Conservation (phyloP, 2,329 filamentous ascomycete genomes). For the Neofusicoccum ribis region DNA sequence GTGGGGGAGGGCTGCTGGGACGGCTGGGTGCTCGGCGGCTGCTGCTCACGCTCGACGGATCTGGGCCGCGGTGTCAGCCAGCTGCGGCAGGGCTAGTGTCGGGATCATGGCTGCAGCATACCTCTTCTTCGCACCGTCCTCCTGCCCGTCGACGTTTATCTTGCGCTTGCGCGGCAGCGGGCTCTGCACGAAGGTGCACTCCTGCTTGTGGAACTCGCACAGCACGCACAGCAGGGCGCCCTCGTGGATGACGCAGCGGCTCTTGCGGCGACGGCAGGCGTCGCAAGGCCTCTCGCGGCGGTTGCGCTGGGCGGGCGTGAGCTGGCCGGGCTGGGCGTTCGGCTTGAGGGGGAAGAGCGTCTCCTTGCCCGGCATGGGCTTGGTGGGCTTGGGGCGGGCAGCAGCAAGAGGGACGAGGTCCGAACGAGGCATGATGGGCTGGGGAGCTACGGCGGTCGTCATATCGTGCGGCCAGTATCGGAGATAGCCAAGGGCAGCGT, state of each 20-base stretch:
- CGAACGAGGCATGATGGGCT: slow-evolving; percentile 47
- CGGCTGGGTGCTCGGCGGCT: slow-evolving; percentile 22
- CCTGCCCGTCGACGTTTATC: slow-evolving; percentile 63
- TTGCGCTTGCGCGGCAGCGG: slow-evolving; percentile 80
- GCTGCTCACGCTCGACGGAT: slow-evolving; percentile 37
- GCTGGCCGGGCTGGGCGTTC: slow-evolving; percentile 29
- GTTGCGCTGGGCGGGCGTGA: slow-evolving; percentile 39
- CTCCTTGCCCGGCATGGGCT: slow-evolving; percentile 45
- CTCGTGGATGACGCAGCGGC: slow-evolving; percentile 77
- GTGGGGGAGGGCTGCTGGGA: slow-evolving; percentile 27
- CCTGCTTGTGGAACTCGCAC: slow-evolving; percentile 74
- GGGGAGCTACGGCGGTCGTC: slow-evolving; percentile 51
- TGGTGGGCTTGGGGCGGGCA: slow-evolving; percentile 44
- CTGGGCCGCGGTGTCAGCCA: slow-evolving; percentile 25
- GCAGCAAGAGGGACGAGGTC: slow-evolving; percentile 47
- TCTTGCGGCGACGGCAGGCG: slow-evolving; percentile 71
- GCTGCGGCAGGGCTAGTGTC: background rate
- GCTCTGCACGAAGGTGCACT: slow-evolving; percentile 76
- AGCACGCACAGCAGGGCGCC: slow-evolving; percentile 71
- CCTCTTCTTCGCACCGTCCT: slow-evolving; percentile 69
- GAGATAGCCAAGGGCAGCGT: slow-evolving; percentile 17
- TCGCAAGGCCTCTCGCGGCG: slow-evolving; percentile 53
- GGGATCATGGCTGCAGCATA: slow-evolving; percentile 43
- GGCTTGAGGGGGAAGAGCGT: slow-evolving; percentile 42
- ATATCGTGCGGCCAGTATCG: slow-evolving; percentile 32